Percentiles rank a stretch among this genome's conserved stretches.
phyloP scores from a whole-genome alignment of 768 basidiomycete genomes.

The Tulasnella sp. region DNA sequence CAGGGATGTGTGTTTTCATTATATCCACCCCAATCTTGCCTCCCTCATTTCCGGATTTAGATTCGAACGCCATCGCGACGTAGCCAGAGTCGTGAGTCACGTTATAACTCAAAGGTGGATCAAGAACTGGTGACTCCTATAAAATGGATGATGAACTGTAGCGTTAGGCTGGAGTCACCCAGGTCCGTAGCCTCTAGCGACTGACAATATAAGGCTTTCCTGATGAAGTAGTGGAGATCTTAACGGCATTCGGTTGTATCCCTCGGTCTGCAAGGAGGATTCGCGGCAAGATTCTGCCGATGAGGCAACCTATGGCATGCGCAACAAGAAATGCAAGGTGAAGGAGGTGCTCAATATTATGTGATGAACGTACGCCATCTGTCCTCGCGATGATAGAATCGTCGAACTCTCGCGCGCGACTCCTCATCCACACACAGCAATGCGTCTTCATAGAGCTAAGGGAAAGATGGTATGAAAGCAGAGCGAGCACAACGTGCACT shows the following conservation, averaged over 20 bases:
- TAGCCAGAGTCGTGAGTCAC: slow-evolving; percentile 69
- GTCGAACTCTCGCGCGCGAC: slow-evolving; percentile 45
- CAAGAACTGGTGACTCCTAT: slow-evolving; percentile 10
- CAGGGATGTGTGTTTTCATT: slow-evolving; percentile 62
- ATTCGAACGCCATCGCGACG: slow-evolving; percentile 49
- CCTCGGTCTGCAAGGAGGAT: slow-evolving; percentile 50
- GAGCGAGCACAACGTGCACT: neutral
- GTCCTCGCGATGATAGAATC: slow-evolving; percentile 62
- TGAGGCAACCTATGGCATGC: slow-evolving; percentile 52
- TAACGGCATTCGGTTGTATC: slow-evolving; percentile 35
- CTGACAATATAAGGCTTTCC: slow-evolving; percentile 68
- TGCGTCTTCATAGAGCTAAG: slow-evolving; percentile 38
- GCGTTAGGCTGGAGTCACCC: neutral
- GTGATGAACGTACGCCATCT: slow-evolving; percentile 44
- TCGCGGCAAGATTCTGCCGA: slow-evolving; percentile 66
- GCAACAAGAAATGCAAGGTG: too few species aligned
- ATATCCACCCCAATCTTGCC: slow-evolving; percentile 56
- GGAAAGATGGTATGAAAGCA: neutral
- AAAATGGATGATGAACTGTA: neutral
- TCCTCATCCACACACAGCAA: slow-evolving; percentile 47
- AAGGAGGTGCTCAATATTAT: too few species aligned
- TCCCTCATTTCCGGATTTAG: neutral
- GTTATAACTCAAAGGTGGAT: slow-evolving; percentile 54
- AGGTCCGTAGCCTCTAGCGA: neutral
- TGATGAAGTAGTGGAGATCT: slow-evolving; percentile 44